A percentile compares a stretch with the other conserved stretches of the same genome.
Conservation (phyloP, 495 filamentous ascomycete genomes). For the Glarea lozoyensis region DNA sequence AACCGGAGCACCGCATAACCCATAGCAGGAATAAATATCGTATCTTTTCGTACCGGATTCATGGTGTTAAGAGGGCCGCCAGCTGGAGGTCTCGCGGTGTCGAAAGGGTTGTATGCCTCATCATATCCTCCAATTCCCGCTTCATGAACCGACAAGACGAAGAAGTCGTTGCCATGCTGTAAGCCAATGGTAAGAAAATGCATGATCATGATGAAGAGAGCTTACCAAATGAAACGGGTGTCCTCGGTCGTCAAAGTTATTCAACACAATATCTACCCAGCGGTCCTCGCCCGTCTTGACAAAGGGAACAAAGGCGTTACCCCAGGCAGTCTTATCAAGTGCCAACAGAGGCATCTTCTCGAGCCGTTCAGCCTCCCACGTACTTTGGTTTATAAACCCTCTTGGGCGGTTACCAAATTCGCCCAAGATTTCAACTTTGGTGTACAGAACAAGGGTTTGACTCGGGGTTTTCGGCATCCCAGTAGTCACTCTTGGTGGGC, state of each 20-base stretch:
- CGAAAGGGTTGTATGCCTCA: too few species aligned
- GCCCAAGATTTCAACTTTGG: conserved; percentile 35
- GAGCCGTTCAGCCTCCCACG: conserved; percentile 30
- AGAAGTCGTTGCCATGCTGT: conserved; percentile 77
- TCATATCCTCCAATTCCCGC: too few species aligned
- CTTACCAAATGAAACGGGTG: conserved; percentile 48
- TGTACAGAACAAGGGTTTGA: conserved; percentile 39
- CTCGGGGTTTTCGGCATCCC: conserved; percentile 23
- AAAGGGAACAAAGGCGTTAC: conserved; percentile 30
- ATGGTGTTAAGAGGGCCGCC: too few species aligned
- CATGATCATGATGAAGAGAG: too few species aligned
- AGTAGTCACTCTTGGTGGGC: conserved; percentile 12
- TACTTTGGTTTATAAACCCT: conserved; percentile 40
- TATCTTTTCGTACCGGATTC: too few species aligned
- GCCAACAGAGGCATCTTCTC: conserved; percentile 19
- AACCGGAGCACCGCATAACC: too few species aligned
- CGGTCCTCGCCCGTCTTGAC: neutral
- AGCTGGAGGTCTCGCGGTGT: too few species aligned
- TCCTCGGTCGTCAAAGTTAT: conserved; percentile 62
- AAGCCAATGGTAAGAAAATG: too few species aligned
- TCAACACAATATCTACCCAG: conserved; percentile 65
- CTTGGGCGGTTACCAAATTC: conserved; percentile 31
- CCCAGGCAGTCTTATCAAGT: conserved; percentile 30
- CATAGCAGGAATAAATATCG: too few species aligned
- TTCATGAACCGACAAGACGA: too few species aligned